Percentiles rank a stretch among this genome's conserved stretches.
phyloP scores from a whole-genome alignment of 352 stramenopile genomes.

The Phytopythium delawarense region DNA sequence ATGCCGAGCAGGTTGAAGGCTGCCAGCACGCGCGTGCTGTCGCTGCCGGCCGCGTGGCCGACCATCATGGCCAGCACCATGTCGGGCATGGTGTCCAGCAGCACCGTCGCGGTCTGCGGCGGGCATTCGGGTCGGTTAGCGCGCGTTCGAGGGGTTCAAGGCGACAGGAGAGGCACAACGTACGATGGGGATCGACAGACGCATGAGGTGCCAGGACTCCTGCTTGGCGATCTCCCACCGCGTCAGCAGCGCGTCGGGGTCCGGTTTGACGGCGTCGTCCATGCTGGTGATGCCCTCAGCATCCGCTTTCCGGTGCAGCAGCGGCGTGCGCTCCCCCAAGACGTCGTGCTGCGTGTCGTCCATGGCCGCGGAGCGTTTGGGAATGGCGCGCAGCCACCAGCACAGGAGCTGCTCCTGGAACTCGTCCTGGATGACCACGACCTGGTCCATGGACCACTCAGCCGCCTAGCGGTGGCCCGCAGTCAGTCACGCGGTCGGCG shows the following conservation, averaged over 20 bases:
- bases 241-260: constrained; percentile 15
- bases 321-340: constrained; percentile 18
- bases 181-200: constrained; percentile 15
- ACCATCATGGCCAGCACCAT: constrained; percentile 35
- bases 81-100: constrained; percentile 35
- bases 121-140: neutral
- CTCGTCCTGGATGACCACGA: neutral
- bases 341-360: neutral
- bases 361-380: neutral
- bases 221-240: constrained; percentile 13
- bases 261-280: constrained; percentile 20
- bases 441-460: neutral
- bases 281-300: constrained; percentile 12
- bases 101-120: constrained; percentile 19
- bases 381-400: constrained; percentile 1
- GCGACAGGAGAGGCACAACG: neutral
- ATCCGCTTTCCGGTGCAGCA: constrained; percentile 13
- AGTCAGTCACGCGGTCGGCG: neutral
- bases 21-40: constrained; percentile 37
- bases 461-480: neutral
- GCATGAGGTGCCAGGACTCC: constrained; percentile 15
- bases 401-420: constrained; percentile 2
- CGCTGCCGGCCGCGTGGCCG: constrained; percentile 17
- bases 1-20: constrained; percentile 16
- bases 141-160: neutral